Evolutionary conservation across 106 monocot genomes (phyloP), one percentile per base, ranked within the genome.

Genomic region (Platanthera zijinensis): DNA sequence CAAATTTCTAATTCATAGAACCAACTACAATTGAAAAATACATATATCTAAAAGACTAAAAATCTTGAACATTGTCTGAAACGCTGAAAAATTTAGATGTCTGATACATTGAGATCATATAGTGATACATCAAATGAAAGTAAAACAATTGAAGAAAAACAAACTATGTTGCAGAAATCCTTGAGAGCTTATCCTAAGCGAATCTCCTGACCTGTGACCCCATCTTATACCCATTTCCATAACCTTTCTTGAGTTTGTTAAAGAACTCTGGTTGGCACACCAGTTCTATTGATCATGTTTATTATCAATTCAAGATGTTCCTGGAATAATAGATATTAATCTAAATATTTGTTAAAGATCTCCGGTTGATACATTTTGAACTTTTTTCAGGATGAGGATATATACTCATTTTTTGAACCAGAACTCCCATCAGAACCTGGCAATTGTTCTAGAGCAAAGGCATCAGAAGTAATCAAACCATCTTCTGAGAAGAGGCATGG

Each of bases 331-430:
- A 39, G 39, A 39, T 3, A 39, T 39, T 39, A 39, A 39, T 39
- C 39, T 39, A 39, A 39, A 39, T 39, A 39, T 56, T 56, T 56
- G 56, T 56, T 56, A 14, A 56, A 56, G 17, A 56, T 14, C 12
- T 56, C 56, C 13, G 56, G 17, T 56, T 56, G 17, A 12, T 9
- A 5, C 52, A 52, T 52, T 52, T 52, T 52, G 54, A 54, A 54
- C 13, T 13, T 53, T 13, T 66, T 83, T 56, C 85, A 95, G 95
- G 95, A 95, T 81, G 95, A 95, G 78, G 95, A 95, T 63, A 92
- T 95, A 15, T 95, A 92, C 77, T 83, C 87, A 19, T 95, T 95
- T 74, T 95, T 97, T 50, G 96, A 97, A 76, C 96, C 96, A 11
- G 96, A 97, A 78, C 93, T 89, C 50, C 96, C 93, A 57, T 79